phyloP scores from a whole-genome alignment of 2,329 filamentous ascomycete genomes.

The Ophiostoma pallidulum region DNA sequence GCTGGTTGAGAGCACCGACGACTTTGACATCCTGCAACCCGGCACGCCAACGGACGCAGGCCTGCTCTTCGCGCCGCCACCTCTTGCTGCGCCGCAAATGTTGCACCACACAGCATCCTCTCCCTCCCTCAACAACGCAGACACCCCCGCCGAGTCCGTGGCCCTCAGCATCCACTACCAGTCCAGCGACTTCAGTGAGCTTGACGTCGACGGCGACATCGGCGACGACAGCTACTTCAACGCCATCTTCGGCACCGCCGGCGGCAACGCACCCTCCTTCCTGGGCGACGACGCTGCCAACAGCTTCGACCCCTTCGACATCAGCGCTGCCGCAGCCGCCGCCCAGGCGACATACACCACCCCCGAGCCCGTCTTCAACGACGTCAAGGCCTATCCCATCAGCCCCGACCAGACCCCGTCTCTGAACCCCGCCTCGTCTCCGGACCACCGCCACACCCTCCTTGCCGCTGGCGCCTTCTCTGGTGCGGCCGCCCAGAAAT shows the following conservation, averaged over 20 bases:
- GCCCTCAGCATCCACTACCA: conserved; percentile 38
- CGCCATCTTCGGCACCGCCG: conserved; percentile 38
- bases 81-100: conserved; percentile 34
- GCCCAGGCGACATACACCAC: conserved; percentile 8
- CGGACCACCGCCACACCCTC: too few relatives aligned
- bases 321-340: conserved; percentile 4
- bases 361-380: conserved; percentile 17
- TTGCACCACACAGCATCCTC: conserved; percentile 32
- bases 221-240: conserved; percentile 29
- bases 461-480: conserved; percentile 15
- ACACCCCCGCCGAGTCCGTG: conserved; percentile 42
- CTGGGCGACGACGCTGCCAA: conserved; percentile 26
- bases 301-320: conserved; percentile 12
- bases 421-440: conserved; percentile 34
- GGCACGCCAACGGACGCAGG: conserved; percentile 19
- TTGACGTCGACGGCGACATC: conserved; percentile 23
- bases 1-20: conserved; percentile 17
- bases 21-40: conserved; percentile 9
- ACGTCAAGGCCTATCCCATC: conserved; percentile 31
- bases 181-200: conserved; percentile 38
- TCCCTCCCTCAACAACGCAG: conserved; percentile 27
- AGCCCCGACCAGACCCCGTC: conserved; percentile 45
- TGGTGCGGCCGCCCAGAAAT: neutral
- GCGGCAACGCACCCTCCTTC: conserved; percentile 36
- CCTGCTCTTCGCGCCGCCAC: conserved; percentile 27